Conservation (phyloP, 768 basidiomycete species). For the Boletus huronensis region DNA sequence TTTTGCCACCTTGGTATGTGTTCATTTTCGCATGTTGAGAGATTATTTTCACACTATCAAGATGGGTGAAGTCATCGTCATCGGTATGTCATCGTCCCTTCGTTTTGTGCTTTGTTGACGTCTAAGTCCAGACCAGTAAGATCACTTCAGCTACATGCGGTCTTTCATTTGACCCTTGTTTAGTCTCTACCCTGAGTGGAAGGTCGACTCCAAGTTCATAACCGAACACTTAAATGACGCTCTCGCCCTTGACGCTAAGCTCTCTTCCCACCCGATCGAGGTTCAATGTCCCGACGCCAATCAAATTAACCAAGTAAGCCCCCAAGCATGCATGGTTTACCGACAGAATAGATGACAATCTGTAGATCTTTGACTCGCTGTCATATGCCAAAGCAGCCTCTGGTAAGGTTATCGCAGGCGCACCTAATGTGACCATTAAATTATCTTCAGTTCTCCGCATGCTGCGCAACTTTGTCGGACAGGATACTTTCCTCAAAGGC, state of each 20-base stretch:
- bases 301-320: slow-evolving; percentile 67
- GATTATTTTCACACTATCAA: slow-evolving; percentile 24
- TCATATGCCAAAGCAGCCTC: slow-evolving; percentile 85
- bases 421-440: background rate
- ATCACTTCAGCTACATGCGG: background rate
- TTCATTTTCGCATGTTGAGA: background rate
- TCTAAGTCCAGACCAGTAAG: slow-evolving; percentile 50
- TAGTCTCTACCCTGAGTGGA: slow-evolving; percentile 84
- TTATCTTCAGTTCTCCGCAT: slow-evolving; percentile 77
- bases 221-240: slow-evolving; percentile 74
- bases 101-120: slow-evolving; percentile 7
- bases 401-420: slow-evolving; percentile 37
- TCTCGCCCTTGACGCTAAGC: slow-evolving; percentile 75
- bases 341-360: background rate
- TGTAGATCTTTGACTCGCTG: slow-evolving; percentile 84
- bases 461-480: slow-evolving; percentile 84
- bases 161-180: slow-evolving; percentile 3
- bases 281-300: slow-evolving; percentile 86
- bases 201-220: slow-evolving; percentile 77
- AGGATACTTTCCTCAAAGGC: slow-evolving; percentile 82
- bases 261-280: slow-evolving; percentile 90
- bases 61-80: slow-evolving; percentile 87
- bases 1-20: slow-evolving; percentile 77
- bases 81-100: slow-evolving; percentile 44
- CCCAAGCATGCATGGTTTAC: background rate